Percentiles rank a stretch among this genome's conserved stretches.
Evolutionary conservation across 768 basidiomycete species (phyloP).

Genomic region (Xerocomus potaroensis): DNA sequence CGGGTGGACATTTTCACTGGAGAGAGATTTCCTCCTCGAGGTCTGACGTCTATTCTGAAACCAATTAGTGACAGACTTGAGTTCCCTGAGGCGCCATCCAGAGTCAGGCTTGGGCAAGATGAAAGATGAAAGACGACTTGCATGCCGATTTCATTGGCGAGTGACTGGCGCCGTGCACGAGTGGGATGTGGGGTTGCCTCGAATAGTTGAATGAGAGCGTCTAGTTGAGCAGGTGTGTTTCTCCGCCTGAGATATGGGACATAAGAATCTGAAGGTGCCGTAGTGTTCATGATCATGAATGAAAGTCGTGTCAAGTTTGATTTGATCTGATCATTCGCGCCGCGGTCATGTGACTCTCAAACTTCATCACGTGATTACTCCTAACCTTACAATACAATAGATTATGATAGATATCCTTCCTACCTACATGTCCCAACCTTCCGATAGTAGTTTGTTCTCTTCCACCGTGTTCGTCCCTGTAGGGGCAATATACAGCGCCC

Average conservation of each 20-base stretch:
- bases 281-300: slow-evolving; percentile 1
- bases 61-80: slow-evolving; percentile 72
- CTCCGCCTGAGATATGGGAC: slow-evolving; percentile 30
- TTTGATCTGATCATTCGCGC: slow-evolving; percentile 16
- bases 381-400: neutral
- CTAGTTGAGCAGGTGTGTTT: slow-evolving; percentile 32
- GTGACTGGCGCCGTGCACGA: slow-evolving; percentile 37
- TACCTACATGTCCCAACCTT: slow-evolving; percentile 11
- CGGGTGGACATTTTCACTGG: slow-evolving; percentile 23
- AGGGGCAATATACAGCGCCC: slow-evolving; percentile 26
- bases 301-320: slow-evolving; percentile 10
- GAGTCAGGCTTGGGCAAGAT: slow-evolving; percentile 4
- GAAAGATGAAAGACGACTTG: slow-evolving; percentile 10
- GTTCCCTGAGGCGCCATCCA: slow-evolving; percentile 41
- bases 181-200: slow-evolving; percentile 37
- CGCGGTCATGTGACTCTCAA: slow-evolving; percentile 24
- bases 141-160: slow-evolving; percentile 39
- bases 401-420: slow-evolving; percentile 5
- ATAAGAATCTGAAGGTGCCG: slow-evolving; percentile 2
- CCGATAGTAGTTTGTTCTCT: slow-evolving; percentile 35
- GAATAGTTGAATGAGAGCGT: slow-evolving; percentile 34
- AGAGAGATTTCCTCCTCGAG: slow-evolving; percentile 19
- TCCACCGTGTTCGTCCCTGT: slow-evolving; percentile 43
- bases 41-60: slow-evolving; percentile 79
- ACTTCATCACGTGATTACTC: slow-evolving; percentile 17